A percentile compares a stretch with the other conserved stretches of the same genome.
Evolutionary conservation across 1,139 yeast genomes (phyloP).

Genomic region (Lodderomyces margitis): DNA sequence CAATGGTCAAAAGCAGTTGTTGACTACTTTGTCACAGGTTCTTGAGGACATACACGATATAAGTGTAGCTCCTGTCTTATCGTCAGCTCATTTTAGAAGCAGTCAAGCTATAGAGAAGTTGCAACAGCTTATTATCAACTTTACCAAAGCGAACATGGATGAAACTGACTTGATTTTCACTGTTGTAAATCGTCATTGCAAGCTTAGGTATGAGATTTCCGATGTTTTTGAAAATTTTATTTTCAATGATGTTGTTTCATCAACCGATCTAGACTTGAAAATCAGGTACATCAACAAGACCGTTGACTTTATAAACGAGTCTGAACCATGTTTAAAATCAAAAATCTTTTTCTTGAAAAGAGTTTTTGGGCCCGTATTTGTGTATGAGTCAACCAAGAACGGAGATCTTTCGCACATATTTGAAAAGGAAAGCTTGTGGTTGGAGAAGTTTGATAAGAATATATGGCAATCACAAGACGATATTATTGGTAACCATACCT

Average conservation of each 20-base stretch:
- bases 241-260: constrained; percentile 54
- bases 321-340: constrained; percentile 46
- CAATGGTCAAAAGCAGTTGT: constrained; percentile 45
- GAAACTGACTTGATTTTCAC: constrained; percentile 41
- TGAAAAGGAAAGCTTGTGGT: constrained; percentile 51
- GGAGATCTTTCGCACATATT: constrained; percentile 54
- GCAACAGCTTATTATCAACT: constrained; percentile 54
- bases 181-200: constrained; percentile 49
- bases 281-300: constrained; percentile 53
- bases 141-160: constrained; percentile 34
- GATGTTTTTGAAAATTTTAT: constrained; percentile 55
- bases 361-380: constrained; percentile 64
- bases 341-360: constrained; percentile 63
- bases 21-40: constrained; percentile 47
- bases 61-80: constrained; percentile 47
- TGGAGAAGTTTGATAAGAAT: constrained; percentile 55
- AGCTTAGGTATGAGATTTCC: constrained; percentile 47
- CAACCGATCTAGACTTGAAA: constrained; percentile 46
- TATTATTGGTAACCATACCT: constrained; percentile 52
- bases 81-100: constrained; percentile 69
- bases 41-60: constrained; percentile 46
- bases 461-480: constrained; percentile 72
- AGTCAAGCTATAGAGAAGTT: constrained; percentile 67
- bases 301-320: constrained; percentile 46
- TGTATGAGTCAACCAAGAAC: constrained; percentile 55